Evolutionary conservation across 805 yeast species (phyloP), one percentile per base, ranked within the genome.

Genomic region (Spathaspora hagerdaliae): DNA sequence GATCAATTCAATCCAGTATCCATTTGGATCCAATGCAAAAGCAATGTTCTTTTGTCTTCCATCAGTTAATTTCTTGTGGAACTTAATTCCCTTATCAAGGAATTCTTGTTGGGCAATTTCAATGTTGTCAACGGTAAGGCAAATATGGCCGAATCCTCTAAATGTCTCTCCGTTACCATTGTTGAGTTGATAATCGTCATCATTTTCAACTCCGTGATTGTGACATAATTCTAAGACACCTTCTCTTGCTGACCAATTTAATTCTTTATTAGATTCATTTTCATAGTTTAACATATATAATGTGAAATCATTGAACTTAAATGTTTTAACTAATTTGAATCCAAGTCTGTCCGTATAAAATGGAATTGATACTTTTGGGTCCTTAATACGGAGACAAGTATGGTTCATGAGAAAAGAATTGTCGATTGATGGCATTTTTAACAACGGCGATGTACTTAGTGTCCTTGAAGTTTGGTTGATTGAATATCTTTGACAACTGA

Each of bases 31-130:
- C 55, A 91, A 77, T 6, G 85, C 96, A 66, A 92, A 94, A 0
- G 98, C 98, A 70, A 94, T 91, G 64, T 89, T 77, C 65, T 82
- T 83, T 69, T 88, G 96, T 67, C 97, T 82, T 33, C 99, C 99
- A 61, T 92, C 98, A 34, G 79, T 65, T 53, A 91, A 72, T 60
- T 75, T 87, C 75, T 92, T 94, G 68, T 91, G 80, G 74, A 92
- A 92, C 42, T 67, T 61, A 45, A 85, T 97, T 15, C 84, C 86
- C 39, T 74, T 70, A 1, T 65, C 63, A 51, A 84, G 78, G 48
- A 92, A 72, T 27, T 70, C 63, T 36, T 68, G 67, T 64, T 92
- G 89, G 6, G 82, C 69, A 9, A 61, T 76, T 44, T 67, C 81
- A 46, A 92, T 79, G 67, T 91, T 83, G 54, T 88, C 87, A 12